Conservation (phyloP, 2,329 filamentous ascomycete genomes). For the Aspergillus sp. region DNA sequence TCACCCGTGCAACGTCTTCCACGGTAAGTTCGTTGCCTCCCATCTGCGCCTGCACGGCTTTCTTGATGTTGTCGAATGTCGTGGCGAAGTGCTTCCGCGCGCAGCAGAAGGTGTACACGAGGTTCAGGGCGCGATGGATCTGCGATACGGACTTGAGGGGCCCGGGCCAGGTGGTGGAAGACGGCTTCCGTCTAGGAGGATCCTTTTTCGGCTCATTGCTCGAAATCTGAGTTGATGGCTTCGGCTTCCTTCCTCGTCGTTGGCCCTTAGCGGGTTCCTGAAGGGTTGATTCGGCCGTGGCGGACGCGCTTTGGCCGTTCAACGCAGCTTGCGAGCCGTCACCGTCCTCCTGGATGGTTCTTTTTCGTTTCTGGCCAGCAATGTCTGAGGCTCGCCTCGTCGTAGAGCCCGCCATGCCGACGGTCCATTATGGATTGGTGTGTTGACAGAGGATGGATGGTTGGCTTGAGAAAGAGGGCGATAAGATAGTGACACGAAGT, state of each 20-base stretch:
- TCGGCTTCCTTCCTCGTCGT: slow-evolving; percentile 3
- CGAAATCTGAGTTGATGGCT: slow-evolving; percentile 4
- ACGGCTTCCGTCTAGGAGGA: slow-evolving; percentile 14
- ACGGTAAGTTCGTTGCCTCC: slow-evolving; percentile 55
- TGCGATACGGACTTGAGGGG: slow-evolving; percentile 63
- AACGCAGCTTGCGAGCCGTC: not conserved
- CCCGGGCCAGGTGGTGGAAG: slow-evolving; percentile 59
- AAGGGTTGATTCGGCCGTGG: not conserved
- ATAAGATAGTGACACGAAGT: slow-evolving; percentile 6
- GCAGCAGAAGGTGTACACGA: slow-evolving; percentile 91
- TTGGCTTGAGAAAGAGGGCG: slow-evolving; percentile 1
- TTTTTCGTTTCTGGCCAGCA: slow-evolving; percentile 12
- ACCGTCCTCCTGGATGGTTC: slow-evolving; percentile 5
- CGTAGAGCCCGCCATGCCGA: slow-evolving; percentile 14
- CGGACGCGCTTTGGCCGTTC: not conserved
- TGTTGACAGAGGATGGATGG: not conserved
- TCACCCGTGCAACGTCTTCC: slow-evolving; percentile 75
- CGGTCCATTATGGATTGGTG: slow-evolving; percentile 12
- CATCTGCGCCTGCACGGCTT: slow-evolving; percentile 74
- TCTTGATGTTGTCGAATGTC: slow-evolving; percentile 79
- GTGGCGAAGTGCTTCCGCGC: slow-evolving; percentile 87
- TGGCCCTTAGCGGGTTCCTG: too few relatives aligned
- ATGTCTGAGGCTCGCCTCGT: not conserved
- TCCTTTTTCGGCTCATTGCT: slow-evolving; percentile 3
- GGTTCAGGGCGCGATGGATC: slow-evolving; percentile 74